Percentiles rank a stretch among this genome's conserved stretches.
Conservation (phyloP, 441 rosid genomes). For the Flueggea neowawraea region DNA sequence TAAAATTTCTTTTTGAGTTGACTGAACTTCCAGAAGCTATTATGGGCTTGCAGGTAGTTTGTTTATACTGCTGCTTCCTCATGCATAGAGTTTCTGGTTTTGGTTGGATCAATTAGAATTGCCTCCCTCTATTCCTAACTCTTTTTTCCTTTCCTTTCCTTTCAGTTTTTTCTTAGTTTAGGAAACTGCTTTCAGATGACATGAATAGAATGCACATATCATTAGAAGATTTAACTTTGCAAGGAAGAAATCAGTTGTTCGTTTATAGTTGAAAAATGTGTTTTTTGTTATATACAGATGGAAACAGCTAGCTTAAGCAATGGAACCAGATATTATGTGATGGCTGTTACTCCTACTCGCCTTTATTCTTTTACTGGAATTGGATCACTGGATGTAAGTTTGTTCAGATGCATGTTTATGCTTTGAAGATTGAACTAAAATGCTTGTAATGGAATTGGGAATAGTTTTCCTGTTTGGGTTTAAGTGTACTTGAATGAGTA, state of each 20-base stretch:
- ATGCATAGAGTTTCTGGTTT: no score
- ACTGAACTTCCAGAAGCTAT: constrained; percentile 94
- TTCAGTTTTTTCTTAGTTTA: no score
- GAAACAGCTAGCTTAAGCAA: constrained; percentile 73
- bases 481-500: no score
- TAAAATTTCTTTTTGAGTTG: constrained; percentile 77
- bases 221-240: no score
- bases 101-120: no score
- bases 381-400: constrained; percentile 86
- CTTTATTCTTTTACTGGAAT: constrained; percentile 97
- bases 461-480: neutral
- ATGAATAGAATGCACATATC: no score
- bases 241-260: no score
- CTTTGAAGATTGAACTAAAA: constrained; percentile 2
- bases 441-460: neutral
- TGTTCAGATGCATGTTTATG: constrained; percentile 12
- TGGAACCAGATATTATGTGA: constrained; percentile 93
- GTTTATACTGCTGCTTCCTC: no score
- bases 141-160: no score
- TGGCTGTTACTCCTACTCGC: constrained; percentile 99
- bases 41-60: constrained; percentile 87
- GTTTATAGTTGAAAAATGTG: no score
- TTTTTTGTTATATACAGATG: constrained; percentile 45
- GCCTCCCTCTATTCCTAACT: no score
- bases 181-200: no score